Evolutionary conservation across 345 rosid genomes (phyloP), one percentile per base, ranked within the genome.

Genomic region (Melaleuca alternifolia): DNA sequence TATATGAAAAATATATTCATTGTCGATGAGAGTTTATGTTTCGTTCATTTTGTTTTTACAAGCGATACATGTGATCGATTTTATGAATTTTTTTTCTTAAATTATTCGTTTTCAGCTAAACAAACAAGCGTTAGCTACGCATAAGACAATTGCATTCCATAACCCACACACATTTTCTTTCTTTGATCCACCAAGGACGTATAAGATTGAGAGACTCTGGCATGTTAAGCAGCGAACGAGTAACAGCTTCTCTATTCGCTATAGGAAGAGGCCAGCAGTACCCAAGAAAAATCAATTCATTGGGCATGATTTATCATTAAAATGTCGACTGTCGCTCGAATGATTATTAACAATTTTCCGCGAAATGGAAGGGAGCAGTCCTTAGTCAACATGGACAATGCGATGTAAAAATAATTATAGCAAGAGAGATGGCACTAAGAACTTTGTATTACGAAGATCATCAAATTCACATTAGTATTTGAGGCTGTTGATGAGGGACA

Each of bases 401-500:
- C 2, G 79, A 33, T 71, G 18, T n/a, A 24, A 71, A 71, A 20
- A 37, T 71, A 10, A 65, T 10, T 37, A 20, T 24, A 37, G 48
- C 26, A 18, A 18, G 48, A 71, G 81, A 37, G 48, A 13, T 18
- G 5, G 79, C 79, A 5, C 18, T 48, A 71, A 37, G 13, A 71
- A 37, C 79, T 33, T 37, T 9, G 46, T 46, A n/a, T 21, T 41
- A 53, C 6, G 14, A 23, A 51, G 26, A 24, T 2, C 54, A 44
- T 18, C 50, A 0, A 0, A 23, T 33, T 23, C 13, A 41, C 62
- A 50, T 88, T 83, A 94, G 7, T 86, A 87, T 18, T 84, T 71
- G 50, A 93, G 89, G 65, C 50, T 82, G 85, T 91, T 92, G 88
- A 94, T 75, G 53, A 97, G 94, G 51, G 98, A 94, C 92, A 95